phyloP scores from a whole-genome alignment of 148 eudicot species.

The Drosera capensis region DNA sequence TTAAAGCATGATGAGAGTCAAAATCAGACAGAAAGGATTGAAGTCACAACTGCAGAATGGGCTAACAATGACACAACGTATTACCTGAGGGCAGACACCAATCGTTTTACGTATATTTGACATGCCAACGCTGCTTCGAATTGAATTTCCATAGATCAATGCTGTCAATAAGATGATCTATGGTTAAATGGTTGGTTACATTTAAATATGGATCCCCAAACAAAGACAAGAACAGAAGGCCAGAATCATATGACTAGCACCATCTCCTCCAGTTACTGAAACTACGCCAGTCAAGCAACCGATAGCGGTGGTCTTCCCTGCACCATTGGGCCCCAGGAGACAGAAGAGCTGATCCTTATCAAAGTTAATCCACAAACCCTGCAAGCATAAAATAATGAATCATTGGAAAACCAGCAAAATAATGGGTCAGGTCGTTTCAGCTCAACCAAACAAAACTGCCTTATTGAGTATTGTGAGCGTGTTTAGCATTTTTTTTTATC shows the following conservation, averaged over 20 bases:
- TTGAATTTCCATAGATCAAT: conserved; percentile 55
- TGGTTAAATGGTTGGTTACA: not conserved
- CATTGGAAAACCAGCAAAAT: not conserved
- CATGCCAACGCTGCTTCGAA: conserved; percentile 65
- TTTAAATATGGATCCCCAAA: not conserved
- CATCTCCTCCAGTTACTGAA: conserved; percentile 87
- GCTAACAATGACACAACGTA: too few species aligned
- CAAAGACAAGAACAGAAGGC: conserved; percentile 2
- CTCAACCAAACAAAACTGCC: too few species aligned
- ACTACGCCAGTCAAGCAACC: conserved; percentile 84
- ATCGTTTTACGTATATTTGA: conserved; percentile 63
- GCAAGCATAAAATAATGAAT: conserved; percentile 1
- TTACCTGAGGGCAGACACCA: conserved; percentile 94
- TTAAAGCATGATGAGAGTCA: too few species aligned
- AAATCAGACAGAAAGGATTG: not conserved
- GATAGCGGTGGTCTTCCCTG: conserved; percentile 90
- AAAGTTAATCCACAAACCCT: conserved; percentile 84
- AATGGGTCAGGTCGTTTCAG: not conserved
- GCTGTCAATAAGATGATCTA: conserved; percentile 24
- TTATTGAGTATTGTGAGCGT: too few species aligned
- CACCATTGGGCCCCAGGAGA: conserved; percentile 95
- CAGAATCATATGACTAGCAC: conserved; percentile 33
- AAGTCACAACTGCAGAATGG: not conserved
- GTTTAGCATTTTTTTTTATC: too few species aligned
- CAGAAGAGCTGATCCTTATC: conserved; percentile 82